Evolutionary conservation across 192 early-diverging fungal species (phyloP), one percentile per base, ranked within the genome.

Genomic region (Piromyces finnis): DNA sequence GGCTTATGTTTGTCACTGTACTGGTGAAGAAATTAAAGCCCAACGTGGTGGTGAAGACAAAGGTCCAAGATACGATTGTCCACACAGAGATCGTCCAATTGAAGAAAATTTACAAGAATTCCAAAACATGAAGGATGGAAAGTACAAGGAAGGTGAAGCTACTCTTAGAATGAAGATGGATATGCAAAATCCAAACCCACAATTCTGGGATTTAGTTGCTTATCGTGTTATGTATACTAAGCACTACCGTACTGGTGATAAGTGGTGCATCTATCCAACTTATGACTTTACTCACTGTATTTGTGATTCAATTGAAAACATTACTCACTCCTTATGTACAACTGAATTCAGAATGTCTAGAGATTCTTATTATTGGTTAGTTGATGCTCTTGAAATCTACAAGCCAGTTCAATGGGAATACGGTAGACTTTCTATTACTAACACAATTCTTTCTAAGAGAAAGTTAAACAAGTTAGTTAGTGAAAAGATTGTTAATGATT

Each of bases 351-450:
- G 84, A 59, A 92, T 92, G 83, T 95, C 96, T 29, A 94, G 98
- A 80, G 91, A 94, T 80, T 95, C 95, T 29, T 99, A 99, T 87
- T 99, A 99, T 88, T 99, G 98, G 98, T 92, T 99, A 29, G 93
- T 95, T 79, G 98, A 99, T 85, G 97, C 97, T 17, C 87, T 98
- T 29, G 95, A 97, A 84, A 90, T 99, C 4, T 99, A 99, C 90
- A 99, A 99, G 88, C 98, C 98, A 29, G 96, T 99, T 29, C 98
- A 99, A 89, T 99, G 96, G 95, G 98, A 99, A 87, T 99, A 95
- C 82, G 96, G 96, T 51, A 91, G 98, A 78, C 86, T 99, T 68
- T 95, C 92, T 82, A 89, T 99, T 79, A 94, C 95, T 78, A 92
- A 95, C 88, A 97, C 95, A 2, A 87, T 99, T 82, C 91, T 97